phyloP scores from a whole-genome alignment of 192 early-diverging fungal genomes.

The Thamnidium elegans region DNA sequence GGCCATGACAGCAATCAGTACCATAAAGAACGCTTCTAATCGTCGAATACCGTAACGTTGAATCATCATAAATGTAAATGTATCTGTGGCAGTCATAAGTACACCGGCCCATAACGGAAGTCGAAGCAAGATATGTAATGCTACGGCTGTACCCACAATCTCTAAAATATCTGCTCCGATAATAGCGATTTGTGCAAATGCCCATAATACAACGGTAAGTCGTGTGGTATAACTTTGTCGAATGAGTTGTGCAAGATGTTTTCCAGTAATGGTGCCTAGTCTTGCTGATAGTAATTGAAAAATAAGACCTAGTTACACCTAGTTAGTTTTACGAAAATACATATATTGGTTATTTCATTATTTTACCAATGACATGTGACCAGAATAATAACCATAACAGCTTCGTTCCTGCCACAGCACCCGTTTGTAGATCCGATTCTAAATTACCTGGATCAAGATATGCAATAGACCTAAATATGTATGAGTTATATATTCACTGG shows the following conservation, averaged over 20 bases:
- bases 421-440: constrained; percentile 67
- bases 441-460: constrained; percentile 72
- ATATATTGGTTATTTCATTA: not conserved
- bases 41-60: constrained; percentile 61
- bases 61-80: constrained; percentile 71
- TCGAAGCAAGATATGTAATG: constrained; percentile 72
- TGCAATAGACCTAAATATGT: constrained; percentile 63
- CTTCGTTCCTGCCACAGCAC: constrained; percentile 61
- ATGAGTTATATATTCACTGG: no score
- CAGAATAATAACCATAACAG: constrained; percentile 66
- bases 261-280: constrained; percentile 63
- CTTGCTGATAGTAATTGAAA: constrained; percentile 60
- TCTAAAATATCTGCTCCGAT: constrained; percentile 73
- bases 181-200: constrained; percentile 61
- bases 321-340: not conserved
- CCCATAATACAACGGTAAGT: constrained; percentile 50
- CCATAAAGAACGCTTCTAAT: constrained; percentile 73
- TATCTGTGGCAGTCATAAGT: constrained; percentile 72
- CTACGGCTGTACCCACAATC: constrained; percentile 90
- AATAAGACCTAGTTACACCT: constrained; percentile 40
- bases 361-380: constrained; percentile 54
- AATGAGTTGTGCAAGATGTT: constrained; percentile 59
- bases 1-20: constrained; percentile 69
- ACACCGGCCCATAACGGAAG: constrained; percentile 73
- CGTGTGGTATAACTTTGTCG: constrained; percentile 46